Conservation (phyloP, 225 moss, liverwort and hornwort genomes). For the Pseudoscleropodium purum region DNA sequence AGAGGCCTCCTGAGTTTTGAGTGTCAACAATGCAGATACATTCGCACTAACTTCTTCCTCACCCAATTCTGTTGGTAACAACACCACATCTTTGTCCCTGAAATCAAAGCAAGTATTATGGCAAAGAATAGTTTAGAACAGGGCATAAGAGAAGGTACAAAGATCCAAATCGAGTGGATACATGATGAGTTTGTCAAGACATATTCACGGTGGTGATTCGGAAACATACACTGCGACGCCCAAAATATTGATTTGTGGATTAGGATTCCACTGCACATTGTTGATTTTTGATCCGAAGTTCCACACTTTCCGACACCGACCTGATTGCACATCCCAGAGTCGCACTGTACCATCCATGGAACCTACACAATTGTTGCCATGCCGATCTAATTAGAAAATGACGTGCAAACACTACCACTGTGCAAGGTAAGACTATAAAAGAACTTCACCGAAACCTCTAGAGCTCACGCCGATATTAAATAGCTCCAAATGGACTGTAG, state of each 20-base stretch:
- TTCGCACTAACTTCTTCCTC: constrained; percentile 40
- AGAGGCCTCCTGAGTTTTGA: constrained; percentile 19
- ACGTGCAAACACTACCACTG: not conserved
- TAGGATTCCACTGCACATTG: constrained; percentile 86
- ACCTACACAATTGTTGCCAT: constrained; percentile 34
- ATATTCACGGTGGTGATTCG: not conserved
- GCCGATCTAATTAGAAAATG: not conserved
- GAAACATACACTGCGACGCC: constrained; percentile 81
- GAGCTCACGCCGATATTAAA: not conserved
- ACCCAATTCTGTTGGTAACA: constrained; percentile 63
- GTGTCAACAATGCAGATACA: constrained; percentile 38
- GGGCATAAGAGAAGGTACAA: not conserved
- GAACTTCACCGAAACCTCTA: not conserved
- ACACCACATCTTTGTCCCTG: constrained; percentile 76
- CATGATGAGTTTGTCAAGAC: not conserved
- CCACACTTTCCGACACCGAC: constrained; percentile 81
- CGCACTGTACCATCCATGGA: constrained; percentile 88
- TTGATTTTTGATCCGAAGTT: constrained; percentile 53
- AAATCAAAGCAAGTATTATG: not conserved
- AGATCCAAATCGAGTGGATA: not conserved
- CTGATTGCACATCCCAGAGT: constrained; percentile 92
- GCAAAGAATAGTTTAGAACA: not conserved
- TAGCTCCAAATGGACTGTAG: not conserved
- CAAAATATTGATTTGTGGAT: constrained; percentile 70
- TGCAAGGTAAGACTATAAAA: not conserved